These are phyloP conservation scores for Saccharomyces pastorianus DNA, from an alignment of 1,139 yeast genomes.

Conservation along the genomic window DNA sequence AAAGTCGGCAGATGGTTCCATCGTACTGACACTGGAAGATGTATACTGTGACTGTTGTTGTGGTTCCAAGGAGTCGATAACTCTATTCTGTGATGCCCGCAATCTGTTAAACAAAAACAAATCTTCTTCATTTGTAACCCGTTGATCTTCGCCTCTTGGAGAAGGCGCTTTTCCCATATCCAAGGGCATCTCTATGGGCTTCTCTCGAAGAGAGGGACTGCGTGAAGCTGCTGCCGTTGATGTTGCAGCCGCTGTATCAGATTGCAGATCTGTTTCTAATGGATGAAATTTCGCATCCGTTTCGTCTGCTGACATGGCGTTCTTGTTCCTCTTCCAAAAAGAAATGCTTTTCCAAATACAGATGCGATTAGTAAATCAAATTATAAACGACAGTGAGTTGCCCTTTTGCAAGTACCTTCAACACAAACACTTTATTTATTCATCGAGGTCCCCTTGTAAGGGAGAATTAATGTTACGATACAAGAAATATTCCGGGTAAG, in stretches of 20 bases:
- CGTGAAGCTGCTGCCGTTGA: background rate
- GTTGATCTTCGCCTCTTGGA: background rate
- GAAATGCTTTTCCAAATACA: background rate
- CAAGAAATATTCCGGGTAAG: background rate
- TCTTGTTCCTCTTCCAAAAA: background rate
- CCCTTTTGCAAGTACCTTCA: background rate
- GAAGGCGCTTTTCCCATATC: background rate
- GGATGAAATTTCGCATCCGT: background rate
- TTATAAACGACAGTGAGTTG: background rate
- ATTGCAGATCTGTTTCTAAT: background rate
- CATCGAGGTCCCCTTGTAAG: background rate
- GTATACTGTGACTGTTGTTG: background rate
- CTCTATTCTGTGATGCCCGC: background rate
- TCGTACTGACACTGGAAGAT: background rate
- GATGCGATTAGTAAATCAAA: background rate
- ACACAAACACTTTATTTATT: background rate
- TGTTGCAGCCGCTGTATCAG: background rate
- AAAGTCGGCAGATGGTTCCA: background rate
- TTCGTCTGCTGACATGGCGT: constrained; percentile 1
- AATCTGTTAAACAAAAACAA: background rate
- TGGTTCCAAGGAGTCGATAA: background rate
- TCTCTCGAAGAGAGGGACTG: background rate
- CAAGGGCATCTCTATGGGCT: background rate
- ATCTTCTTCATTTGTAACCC: background rate
- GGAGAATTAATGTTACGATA: background rate